Conservation (phyloP, 805 yeast genomes). For the Isabelozyma pseudorhagii region DNA sequence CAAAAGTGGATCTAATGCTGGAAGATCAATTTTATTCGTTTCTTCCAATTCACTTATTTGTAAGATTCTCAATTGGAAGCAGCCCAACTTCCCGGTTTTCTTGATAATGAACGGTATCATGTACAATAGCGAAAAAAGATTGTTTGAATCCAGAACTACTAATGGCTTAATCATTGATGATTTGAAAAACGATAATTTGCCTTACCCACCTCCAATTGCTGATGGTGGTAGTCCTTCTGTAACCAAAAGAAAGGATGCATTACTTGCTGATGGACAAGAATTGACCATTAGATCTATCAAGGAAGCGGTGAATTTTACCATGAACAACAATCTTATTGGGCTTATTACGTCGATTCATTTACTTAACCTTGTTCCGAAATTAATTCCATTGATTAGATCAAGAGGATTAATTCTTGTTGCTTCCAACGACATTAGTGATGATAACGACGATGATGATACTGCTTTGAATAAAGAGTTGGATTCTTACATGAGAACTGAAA, state of each 20-base stretch:
- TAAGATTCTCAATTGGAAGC: slow-evolving; percentile 95
- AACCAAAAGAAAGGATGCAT: slow-evolving; percentile 7
- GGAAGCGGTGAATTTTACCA: slow-evolving; percentile 79
- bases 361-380: slow-evolving; percentile 67
- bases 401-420: slow-evolving; percentile 86
- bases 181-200: neutral
- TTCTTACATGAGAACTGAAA: slow-evolving; percentile 40
- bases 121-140: slow-evolving; percentile 18
- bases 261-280: slow-evolving; percentile 31
- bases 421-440: slow-evolving; percentile 37
- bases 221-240: neutral
- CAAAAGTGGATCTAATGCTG: slow-evolving; percentile 14
- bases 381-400: slow-evolving; percentile 71
- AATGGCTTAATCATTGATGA: slow-evolving; percentile 36
- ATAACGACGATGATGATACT: slow-evolving; percentile 19
- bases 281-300: slow-evolving; percentile 63
- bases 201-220: neutral
- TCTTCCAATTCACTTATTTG: slow-evolving; percentile 89
- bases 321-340: slow-evolving; percentile 81
- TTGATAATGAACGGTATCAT: slow-evolving; percentile 73
- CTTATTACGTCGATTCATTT: slow-evolving; percentile 71
- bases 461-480: slow-evolving; percentile 29
- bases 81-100: slow-evolving; percentile 94
- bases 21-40: slow-evolving; percentile 75
- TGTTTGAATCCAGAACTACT: slow-evolving; percentile 38